Percentiles rank a stretch among this genome's conserved stretches.
Conservation (phyloP, 129 eudicot genomes). For the Daucus carota region DH1_v3.0 NC_030387.2:22342501-22343000, state of each 20-base stretch:
- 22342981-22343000: background rate
- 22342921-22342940: constrained; percentile 44
- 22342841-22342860: constrained; percentile 36
- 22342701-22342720: constrained; percentile 37
- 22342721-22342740: constrained; percentile 35
- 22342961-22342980: constrained; percentile 33
- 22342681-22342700: constrained; percentile 24
- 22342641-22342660: constrained; percentile 12
- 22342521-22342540: background rate
- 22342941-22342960: constrained; percentile 58
- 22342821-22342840: constrained; percentile 32
- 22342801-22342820: constrained; percentile 25
- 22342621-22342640: background rate
- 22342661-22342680: constrained; percentile 31
- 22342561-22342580: background rate
- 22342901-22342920: constrained; percentile 28
- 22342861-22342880: constrained; percentile 31
- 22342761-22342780: constrained; percentile 22
- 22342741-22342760: constrained; percentile 35
- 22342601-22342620: background rate
- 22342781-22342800: constrained; percentile 26
- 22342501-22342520: constrained; percentile 6
- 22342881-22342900: constrained; percentile 22
- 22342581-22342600: background rate
- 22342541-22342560: background rate